Percentiles rank a stretch among this genome's conserved stretches.
Evolutionary conservation across 805 yeast species (phyloP).

Genomic region (Schwanniomyces polymorphus): DNA sequence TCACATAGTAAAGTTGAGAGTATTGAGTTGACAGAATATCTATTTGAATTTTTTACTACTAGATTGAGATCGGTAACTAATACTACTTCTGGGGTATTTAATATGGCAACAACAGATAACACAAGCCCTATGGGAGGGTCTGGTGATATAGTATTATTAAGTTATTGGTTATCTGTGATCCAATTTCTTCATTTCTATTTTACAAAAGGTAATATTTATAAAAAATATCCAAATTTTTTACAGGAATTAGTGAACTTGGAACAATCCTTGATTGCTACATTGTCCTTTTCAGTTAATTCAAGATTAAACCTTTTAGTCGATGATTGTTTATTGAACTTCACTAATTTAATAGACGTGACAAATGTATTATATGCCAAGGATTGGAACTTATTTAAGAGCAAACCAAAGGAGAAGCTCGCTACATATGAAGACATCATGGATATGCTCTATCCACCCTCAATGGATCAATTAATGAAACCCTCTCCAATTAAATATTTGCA

Average conservation of each 20-base stretch:
- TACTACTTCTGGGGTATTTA: conserved; percentile 59
- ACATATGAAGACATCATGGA: conserved; percentile 73
- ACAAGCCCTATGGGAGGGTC: conserved; percentile 28
- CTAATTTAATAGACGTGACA: conserved; percentile 79
- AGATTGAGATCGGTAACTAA: conserved; percentile 60
- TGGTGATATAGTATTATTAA: conserved; percentile 68
- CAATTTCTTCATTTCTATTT: conserved; percentile 79
- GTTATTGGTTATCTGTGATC: conserved; percentile 86
- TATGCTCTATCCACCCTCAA: conserved; percentile 83
- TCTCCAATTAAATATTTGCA: conserved; percentile 87
- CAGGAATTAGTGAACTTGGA: conserved; percentile 63
- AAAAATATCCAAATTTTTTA: conserved; percentile 53
- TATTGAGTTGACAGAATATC: conserved; percentile 53
- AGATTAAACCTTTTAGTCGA: conserved; percentile 59
- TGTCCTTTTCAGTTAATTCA: conserved; percentile 64
- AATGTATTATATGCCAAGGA: conserved; percentile 73
- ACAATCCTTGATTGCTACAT: conserved; percentile 64
- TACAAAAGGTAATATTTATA: conserved; percentile 59
- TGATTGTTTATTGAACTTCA: conserved; percentile 69
- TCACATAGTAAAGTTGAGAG: conserved; percentile 60
- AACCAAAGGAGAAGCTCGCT: conserved; percentile 40
- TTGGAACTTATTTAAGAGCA: conserved; percentile 53
- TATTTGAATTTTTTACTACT: conserved; percentile 60
- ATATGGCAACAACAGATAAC: conserved; percentile 34
- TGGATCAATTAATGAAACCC: conserved; percentile 77